Conservation (phyloP, 441 rosid genomes). For the Aleurites moluccanus region DNA sequence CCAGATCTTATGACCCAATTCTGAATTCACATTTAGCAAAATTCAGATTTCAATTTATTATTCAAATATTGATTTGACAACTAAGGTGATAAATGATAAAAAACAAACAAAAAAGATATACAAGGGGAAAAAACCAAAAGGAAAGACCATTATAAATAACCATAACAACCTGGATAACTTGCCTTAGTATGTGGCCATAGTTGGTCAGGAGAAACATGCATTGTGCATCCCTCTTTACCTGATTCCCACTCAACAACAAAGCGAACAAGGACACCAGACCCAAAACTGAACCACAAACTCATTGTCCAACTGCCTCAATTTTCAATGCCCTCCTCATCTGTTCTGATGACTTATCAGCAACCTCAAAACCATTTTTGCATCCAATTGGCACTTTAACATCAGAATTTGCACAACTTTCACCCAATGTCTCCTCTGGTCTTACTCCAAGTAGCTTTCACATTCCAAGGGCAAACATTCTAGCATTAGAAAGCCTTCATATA, state of each 20-base stretch:
- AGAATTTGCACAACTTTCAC: constrained; percentile 51
- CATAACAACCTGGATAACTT: constrained; percentile 22
- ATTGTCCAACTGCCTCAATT: constrained; percentile 92
- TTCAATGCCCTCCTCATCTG: constrained; percentile 89
- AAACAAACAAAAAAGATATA: neutral
- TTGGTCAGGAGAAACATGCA: constrained; percentile 99
- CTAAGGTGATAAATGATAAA: neutral
- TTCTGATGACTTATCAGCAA: constrained; percentile 72
- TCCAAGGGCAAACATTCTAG: constrained; percentile 94
- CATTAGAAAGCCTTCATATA: constrained; percentile 91
- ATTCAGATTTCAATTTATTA: too few species aligned
- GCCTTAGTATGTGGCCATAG: constrained; percentile 99
- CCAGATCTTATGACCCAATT: neutral
- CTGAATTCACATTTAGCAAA: neutral
- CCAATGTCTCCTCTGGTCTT: constrained; percentile 76
- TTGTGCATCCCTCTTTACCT: constrained; percentile 97
- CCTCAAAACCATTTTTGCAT: constrained; percentile 62
- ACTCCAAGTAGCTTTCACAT: constrained; percentile 95
- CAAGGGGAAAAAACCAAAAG: neutral
- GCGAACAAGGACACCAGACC: constrained; percentile 83
- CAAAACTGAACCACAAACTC: constrained; percentile 99
- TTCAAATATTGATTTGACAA: neutral
- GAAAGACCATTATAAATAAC: neutral
- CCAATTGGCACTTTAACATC: constrained; percentile 57
- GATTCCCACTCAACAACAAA: constrained; percentile 99